Conservation (phyloP, 108 stramenopile genomes). For the Chaetoceros tenuissimus region DNA sequence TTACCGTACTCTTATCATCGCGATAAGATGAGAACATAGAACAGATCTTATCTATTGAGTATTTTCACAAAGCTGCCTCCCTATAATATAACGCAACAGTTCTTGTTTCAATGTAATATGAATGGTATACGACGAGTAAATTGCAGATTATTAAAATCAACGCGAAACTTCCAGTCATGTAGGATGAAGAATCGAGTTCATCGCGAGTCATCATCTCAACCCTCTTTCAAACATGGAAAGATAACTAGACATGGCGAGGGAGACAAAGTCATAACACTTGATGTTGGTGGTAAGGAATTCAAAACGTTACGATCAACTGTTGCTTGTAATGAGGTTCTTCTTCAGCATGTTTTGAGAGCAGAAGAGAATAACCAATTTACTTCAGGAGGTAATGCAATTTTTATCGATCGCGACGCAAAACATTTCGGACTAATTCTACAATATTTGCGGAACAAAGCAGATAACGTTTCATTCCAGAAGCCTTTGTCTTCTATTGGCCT, state of each 20-base stretch:
- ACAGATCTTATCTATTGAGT: too few relatives aligned
- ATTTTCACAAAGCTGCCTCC: too few relatives aligned
- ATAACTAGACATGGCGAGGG: slow-evolving; percentile 32
- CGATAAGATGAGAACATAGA: too few relatives aligned
- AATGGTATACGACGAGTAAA: too few relatives aligned
- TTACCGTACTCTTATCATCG: too few relatives aligned
- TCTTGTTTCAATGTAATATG: too few relatives aligned
- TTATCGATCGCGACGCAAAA: slow-evolving; percentile 52
- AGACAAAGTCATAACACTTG: slow-evolving; percentile 39
- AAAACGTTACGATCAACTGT: slow-evolving; percentile 47
- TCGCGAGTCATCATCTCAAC: too few relatives aligned
- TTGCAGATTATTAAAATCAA: too few relatives aligned
- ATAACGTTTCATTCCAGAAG: slow-evolving; percentile 15
- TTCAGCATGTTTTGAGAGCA: slow-evolving; percentile 33
- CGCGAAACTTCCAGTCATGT: too few relatives aligned
- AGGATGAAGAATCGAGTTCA: too few relatives aligned
- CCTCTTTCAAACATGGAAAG: background rate
- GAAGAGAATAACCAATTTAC: slow-evolving; percentile 39
- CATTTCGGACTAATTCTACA: slow-evolving; percentile 42
- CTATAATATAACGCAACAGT: too few relatives aligned
- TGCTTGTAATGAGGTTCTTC: slow-evolving; percentile 27
- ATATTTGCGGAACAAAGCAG: slow-evolving; percentile 40
- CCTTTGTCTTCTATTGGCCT: background rate
- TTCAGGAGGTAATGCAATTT: slow-evolving; percentile 17
- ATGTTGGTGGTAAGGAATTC: slow-evolving; percentile 55